Evolutionary conservation across 352 stramenopile genomes (phyloP).

Genomic region (Pythium myriotylum): DNA sequence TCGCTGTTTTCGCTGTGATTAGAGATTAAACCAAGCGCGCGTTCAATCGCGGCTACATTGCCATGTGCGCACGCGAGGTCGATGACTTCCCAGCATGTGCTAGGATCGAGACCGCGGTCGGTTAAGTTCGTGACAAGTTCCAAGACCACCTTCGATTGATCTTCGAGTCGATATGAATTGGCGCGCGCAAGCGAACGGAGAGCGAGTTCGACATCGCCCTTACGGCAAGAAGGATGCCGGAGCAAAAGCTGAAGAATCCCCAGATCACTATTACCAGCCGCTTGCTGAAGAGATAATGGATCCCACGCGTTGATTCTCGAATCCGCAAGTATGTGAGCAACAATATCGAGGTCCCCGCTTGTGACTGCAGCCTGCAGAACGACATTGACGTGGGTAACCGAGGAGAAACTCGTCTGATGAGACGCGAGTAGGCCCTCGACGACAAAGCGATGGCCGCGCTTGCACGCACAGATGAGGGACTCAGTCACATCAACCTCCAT

Average conservation of each 20-base stretch:
- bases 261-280: constrained; percentile 1
- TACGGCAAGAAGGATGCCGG: constrained; percentile 7
- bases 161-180: not conserved
- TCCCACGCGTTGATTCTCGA: constrained; percentile 18
- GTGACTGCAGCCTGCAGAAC: constrained; percentile 4
- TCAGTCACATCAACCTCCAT: not conserved
- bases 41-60: constrained; percentile 1
- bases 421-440: not conserved
- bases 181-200: constrained; percentile 6
- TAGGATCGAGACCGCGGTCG: not conserved
- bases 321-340: constrained; percentile 4
- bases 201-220: constrained; percentile 10
- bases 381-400: no score
- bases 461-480: constrained; percentile 4
- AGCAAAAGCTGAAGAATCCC: constrained; percentile 9
- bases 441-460: not conserved
- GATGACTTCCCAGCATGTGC: constrained; percentile 16
- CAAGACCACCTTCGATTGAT: not conserved
- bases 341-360: constrained; percentile 3
- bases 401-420: no score
- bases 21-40: not conserved
- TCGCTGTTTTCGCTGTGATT: not conserved
- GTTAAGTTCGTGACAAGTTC: not conserved
- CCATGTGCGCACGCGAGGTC: constrained; percentile 17
- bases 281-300: constrained; percentile 12